Evolutionary conservation across 2,329 filamentous ascomycete genomes (phyloP), one percentile per base, ranked within the genome.

Genomic region (Pseudonectria buxi): DNA sequence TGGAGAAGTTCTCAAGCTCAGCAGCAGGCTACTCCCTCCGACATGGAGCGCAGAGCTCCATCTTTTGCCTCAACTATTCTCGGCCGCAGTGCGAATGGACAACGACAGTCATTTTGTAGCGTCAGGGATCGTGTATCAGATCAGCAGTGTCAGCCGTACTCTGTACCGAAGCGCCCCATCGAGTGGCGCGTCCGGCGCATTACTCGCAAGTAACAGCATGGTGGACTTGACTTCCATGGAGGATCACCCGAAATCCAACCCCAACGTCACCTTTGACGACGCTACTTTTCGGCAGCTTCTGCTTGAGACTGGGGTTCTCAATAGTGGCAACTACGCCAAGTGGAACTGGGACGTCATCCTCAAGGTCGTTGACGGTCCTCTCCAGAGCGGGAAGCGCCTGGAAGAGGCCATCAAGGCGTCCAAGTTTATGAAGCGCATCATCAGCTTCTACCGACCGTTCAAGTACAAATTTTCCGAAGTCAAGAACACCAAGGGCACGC

Each of bases 331-430:
- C 49, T 95, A 85, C 53, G 71, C 79, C 26, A 98, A 98, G 58
- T 98, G 92, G 92, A 90, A 94, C 56, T 98, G 94, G 92, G 87
- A 94, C 43, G 69, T 94, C 26, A 88, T 98, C 28, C 74, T 89
- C 39, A 84, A 82, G 50, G 80, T 96, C 34, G 89, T 98, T 25
- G 90, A 96, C 56, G 94, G 92, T 0, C 92, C 94, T 1, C 64
- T 98, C 14, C 83, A 88, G 15, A 94, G 88, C 46, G 83, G 89
- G 1, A 95, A 95, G 60, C 76, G 92, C 10, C 71, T 98, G 4
- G 90, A 95, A 49, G 92, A 98, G 61, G 90, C 90, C 1, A 85
- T 94, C 56, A 90, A 88, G 57, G 88, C 84, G 1, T 94, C 89
- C 3, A 96, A 96, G 57, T 98, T 96, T 54, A 83, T 96, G 51